Evolutionary conservation across 2,329 filamentous ascomycete genomes (phyloP), one percentile per base, ranked within the genome.

Genomic region (Ceratocystis cacaofunesta): DNA sequence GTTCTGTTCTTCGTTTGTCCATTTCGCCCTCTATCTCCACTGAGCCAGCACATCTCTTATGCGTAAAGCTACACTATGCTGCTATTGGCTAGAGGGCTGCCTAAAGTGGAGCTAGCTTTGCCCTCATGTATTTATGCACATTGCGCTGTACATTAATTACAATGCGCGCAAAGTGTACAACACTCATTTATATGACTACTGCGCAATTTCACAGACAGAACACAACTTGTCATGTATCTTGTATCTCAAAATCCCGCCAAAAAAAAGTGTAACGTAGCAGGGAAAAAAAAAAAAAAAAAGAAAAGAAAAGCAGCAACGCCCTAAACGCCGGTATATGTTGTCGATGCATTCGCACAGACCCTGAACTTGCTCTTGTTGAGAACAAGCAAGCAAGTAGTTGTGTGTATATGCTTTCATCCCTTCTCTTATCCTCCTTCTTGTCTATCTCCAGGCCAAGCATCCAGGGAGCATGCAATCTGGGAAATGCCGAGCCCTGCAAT

Each of bases 251-350:
- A 52, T 52, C 48, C 48, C 7, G 48, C 48, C 48, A 15, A 10
- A 5, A 50, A 52, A 19, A 19, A 52, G 19, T 52, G 22, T 50
- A 19, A 52, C 22, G 12, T 25, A 52, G 12, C 8, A 52, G 17
- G 19, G 8, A 0, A 19, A 61, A 60, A 60, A 61, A 60, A 60
- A 61, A 60, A 60, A 60, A 7, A 7, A 25, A 17, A 43, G 36
- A 36, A 44, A 63, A 50, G 44, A 43, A 15, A 22, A 57, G 19
- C 57, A 64, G 57, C n/a, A 28, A 64, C 50, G 28, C 8, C 63
- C 52, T 60, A 60, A 64, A 64, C 63, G 63, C 63, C 63, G 19
- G 28, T 58, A 25, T 19, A 60, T 64, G 52, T 32, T 30, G 25
- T 52, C 50, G 36, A 58, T 60, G 36, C 63, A 58, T 52, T 52